A percentile compares a stretch with the other conserved stretches of the same genome.
Evolutionary conservation across 345 rosid genomes (phyloP).

Genomic region (Microthlaspi erraticum): DNA sequence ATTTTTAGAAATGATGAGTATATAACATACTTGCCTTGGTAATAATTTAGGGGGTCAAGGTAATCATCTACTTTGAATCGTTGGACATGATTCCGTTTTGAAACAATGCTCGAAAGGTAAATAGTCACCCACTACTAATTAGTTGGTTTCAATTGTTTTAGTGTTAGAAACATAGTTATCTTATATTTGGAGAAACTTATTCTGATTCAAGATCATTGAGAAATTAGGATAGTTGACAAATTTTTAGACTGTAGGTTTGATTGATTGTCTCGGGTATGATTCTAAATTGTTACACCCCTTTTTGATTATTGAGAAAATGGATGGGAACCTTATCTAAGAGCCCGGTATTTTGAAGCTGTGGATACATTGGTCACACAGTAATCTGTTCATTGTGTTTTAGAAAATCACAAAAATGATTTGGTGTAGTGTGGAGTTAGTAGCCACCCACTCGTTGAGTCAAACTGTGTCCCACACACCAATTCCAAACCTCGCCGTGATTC

Average conservation of each 20-base stretch:
- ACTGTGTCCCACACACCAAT: slow-evolving; percentile 23
- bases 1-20: not conserved
- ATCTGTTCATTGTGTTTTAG: not conserved
- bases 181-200: not conserved
- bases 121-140: not conserved
- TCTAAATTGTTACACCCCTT: not conserved
- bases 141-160: not conserved
- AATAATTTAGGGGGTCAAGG: not conserved
- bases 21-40: no score
- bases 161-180: not conserved
- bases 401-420: slow-evolving; percentile 12
- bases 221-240: slow-evolving; percentile 4
- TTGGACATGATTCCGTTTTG: not conserved
- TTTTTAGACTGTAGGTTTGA: not conserved
- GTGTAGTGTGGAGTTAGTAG: slow-evolving; percentile 42
- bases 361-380: not conserved
- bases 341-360: not conserved
- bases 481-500: slow-evolving; percentile 38
- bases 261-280: not conserved
- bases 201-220: no score
- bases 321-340: not conserved
- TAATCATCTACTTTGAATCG: not conserved
- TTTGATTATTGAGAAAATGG: not conserved
- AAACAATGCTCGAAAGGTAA: not conserved
- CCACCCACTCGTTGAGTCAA: slow-evolving; percentile 36